phyloP scores from a whole-genome alignment of 305 asterid genomes.

The Fraxinus sp. region DNA sequence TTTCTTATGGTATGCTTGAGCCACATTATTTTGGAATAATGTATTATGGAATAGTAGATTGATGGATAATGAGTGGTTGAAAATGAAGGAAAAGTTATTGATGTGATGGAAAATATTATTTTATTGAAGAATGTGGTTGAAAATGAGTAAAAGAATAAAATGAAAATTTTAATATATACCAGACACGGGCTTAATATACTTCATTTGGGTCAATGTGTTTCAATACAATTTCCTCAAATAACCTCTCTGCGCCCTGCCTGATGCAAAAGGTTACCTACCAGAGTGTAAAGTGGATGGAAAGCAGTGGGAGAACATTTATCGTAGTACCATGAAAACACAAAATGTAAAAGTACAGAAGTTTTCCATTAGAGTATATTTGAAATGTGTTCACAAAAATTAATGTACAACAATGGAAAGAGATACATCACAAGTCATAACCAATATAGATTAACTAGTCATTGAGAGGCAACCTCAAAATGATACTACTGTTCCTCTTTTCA shows the following conservation, averaged over 20 bases:
- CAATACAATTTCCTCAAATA: conserved; percentile 14
- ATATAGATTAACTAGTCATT: neutral
- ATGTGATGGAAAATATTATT: no score
- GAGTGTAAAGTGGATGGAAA: conserved; percentile 12
- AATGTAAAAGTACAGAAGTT: neutral
- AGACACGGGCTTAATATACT: neutral
- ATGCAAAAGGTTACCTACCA: conserved; percentile 9
- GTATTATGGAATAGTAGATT: no score
- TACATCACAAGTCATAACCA: neutral
- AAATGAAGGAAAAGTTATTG: no score
- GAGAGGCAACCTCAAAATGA: neutral
- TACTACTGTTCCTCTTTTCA: neutral
- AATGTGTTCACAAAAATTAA: neutral
- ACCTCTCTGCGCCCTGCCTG: conserved; percentile 4
- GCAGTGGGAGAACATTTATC: neutral
- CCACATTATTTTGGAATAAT: no score
- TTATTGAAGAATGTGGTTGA: no score
- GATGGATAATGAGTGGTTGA: no score
- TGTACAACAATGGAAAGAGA: neutral
- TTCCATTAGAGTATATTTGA: neutral
- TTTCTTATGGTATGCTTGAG: neutral
- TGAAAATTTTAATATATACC: no score
- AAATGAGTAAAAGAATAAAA: no score
- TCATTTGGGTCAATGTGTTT: conserved; percentile 10
- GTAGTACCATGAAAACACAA: neutral